phyloP scores from a whole-genome alignment of 2,329 filamentous ascomycete species.

The Pseudogymnoascus sp. region DNA sequence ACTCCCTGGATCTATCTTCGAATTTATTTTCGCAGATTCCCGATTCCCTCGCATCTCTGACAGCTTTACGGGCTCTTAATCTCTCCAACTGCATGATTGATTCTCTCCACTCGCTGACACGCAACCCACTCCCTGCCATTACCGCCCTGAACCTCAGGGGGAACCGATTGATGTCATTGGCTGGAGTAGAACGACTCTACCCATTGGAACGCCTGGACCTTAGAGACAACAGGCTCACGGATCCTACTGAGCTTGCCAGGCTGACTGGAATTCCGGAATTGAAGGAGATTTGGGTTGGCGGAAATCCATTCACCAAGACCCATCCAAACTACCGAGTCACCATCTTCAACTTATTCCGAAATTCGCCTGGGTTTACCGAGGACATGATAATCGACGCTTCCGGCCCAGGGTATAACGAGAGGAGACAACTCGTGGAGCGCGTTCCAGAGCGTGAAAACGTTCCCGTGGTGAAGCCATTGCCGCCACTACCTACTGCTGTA shows the following conservation, averaged over 20 bases:
- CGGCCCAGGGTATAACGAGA: constrained; percentile 77
- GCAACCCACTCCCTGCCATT: constrained; percentile 84
- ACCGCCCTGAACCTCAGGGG: constrained; percentile 84
- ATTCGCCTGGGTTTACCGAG: constrained; percentile 79
- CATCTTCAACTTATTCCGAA: constrained; percentile 94
- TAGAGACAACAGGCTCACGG: constrained; percentile 82
- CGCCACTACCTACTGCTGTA: constrained; percentile 47
- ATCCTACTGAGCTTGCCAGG: constrained; percentile 82
- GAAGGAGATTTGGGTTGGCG: constrained; percentile 83
- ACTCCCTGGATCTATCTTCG: constrained; percentile 84
- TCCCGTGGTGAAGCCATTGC: constrained; percentile 65
- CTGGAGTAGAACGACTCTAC: constrained; percentile 79
- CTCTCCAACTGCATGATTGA: constrained; percentile 97
- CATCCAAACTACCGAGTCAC: constrained; percentile 78
- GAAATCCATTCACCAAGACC: constrained; percentile 85
- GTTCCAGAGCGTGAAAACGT: constrained; percentile 67
- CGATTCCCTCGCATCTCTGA: constrained; percentile 78
- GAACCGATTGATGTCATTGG: constrained; percentile 79
- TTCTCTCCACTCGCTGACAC: constrained; percentile 76
- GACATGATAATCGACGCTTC: constrained; percentile 84
- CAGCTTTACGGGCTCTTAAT: constrained; percentile 84
- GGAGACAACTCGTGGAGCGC: constrained; percentile 74
- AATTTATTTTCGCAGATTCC: constrained; percentile 94
- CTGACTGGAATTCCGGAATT: constrained; percentile 87
- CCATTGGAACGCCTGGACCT: constrained; percentile 87